Base-by-base conservation (phyloP, 495 filamentous ascomycete species). In the Trichocladium uniseriatum region DNA sequence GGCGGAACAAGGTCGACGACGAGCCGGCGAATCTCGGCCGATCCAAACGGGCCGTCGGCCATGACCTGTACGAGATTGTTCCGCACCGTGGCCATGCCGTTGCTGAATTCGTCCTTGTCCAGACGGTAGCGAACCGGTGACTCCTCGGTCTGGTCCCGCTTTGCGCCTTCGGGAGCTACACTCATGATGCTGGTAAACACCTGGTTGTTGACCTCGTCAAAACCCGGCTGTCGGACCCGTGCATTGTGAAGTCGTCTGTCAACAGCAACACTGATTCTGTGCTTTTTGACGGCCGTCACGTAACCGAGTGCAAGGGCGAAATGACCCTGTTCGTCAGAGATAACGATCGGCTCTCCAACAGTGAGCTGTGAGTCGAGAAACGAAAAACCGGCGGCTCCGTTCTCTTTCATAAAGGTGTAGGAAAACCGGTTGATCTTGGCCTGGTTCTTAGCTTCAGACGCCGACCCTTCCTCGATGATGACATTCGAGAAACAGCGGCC, bases 31-130 rank as follows among this genome's bases (percentile, higher is more conserved):
- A 95, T 77, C 54, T 86, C 74, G 14, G 73, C 73, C n/a, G 84
- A 83, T 43, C 84, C 80, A 61, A 80, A 84, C 11, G 67, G 63
- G 35, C 82, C 81, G 52, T 87, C 81, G 34, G 88, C 80, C 89
- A 98, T 95, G 57, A 94, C 74, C 57, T 89, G 83, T 29, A 98
- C 75, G 0, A 98, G 78, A 55, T 96, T 98, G 62, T 92, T 94
- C 40, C 92, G 84, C 35, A 95, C 86, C 39, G 80, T 84, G 15
- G 92, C 89, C 89, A 98, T 94, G 48, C 92, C 92, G 52, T 91
- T 97, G 67, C 86, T 94, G 66, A 96, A 96, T 61, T 97, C 92
- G 57, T 97, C 92, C 65, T 96, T 96, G 67, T 98, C 92, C 2
- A 98, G 69, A 28, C 92, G 83, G 58, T 90, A 97, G 16, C 83